Percentiles rank a stretch among this genome's conserved stretches.
Conservation (phyloP, 129 eudicot genomes). For the Silybum marianum region DNA sequence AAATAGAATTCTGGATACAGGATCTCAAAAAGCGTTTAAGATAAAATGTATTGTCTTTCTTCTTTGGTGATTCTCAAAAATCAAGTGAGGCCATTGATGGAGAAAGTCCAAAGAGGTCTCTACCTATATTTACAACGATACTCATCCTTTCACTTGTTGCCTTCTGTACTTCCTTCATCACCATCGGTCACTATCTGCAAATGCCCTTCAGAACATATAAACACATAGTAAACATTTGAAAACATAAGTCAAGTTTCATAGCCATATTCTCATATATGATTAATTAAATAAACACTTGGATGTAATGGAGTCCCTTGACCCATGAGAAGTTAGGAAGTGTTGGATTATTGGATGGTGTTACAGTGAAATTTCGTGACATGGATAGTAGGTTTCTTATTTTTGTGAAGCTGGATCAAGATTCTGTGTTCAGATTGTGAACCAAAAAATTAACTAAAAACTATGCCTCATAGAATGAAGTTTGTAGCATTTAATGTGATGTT, state of each 20-base stretch:
- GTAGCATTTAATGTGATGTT: background rate
- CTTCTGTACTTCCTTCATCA: background rate
- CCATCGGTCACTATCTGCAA: background rate
- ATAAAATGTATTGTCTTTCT: background rate
- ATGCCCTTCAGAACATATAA: background rate
- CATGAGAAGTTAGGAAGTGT: background rate
- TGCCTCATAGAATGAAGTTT: background rate
- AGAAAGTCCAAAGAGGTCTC: background rate
- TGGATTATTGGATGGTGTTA: background rate
- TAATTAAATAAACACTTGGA: background rate
- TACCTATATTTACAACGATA: no score
- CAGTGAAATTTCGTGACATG: background rate
- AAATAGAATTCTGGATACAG: background rate
- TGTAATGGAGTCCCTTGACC: background rate
- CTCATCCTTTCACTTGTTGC: background rate
- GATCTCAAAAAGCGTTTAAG: background rate
- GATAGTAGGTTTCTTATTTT: background rate
- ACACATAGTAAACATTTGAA: background rate
- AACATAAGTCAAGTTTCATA: background rate
- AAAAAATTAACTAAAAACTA: background rate
- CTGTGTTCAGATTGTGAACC: background rate
- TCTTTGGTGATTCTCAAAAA: background rate
- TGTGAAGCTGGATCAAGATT: background rate
- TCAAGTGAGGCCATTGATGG: background rate
- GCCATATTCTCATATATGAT: background rate